Evolutionary conservation across 345 rosid genomes (phyloP).

Genomic region (Hypericum androsaemum): DNA sequence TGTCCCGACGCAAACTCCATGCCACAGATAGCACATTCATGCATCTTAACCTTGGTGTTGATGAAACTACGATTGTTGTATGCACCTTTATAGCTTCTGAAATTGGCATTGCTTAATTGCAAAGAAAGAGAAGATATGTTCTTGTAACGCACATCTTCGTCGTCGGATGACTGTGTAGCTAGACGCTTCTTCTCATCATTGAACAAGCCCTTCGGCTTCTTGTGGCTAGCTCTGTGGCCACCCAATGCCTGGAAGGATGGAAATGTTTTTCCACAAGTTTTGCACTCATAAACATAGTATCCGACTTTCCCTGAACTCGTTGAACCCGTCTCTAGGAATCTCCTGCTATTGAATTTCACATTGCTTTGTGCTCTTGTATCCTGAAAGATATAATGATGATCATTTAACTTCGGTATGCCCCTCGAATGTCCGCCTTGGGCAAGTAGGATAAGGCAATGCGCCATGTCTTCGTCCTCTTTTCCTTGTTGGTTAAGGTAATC

Average conservation of each 20-base stretch:
- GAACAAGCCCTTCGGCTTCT: constrained; percentile 46
- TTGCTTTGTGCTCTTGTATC: background rate
- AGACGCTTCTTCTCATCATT: constrained; percentile 8
- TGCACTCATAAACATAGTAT: constrained; percentile 81
- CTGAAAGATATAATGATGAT: background rate
- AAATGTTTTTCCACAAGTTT: constrained; percentile 73
- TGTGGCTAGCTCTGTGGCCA: constrained; percentile 96
- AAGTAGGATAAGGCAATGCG: constrained; percentile 81
- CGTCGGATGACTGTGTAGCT: constrained; percentile 12
- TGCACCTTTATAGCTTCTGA: constrained; percentile 9
- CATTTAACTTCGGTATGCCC: background rate
- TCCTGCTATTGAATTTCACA: constrained; percentile 48
- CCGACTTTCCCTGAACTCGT: constrained; percentile 50
- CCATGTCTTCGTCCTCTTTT: constrained; percentile 85
- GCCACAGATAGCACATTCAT: constrained; percentile 87
- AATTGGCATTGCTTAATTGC: constrained; percentile 32
- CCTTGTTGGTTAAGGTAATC: too few species aligned
- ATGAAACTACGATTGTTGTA: constrained; percentile 7
- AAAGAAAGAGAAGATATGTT: constrained; percentile 45
- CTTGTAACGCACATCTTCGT: constrained; percentile 29
- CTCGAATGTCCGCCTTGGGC: constrained; percentile 50
- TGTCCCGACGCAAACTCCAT: constrained; percentile 89
- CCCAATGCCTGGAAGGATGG: constrained; percentile 97
- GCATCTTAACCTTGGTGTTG: constrained; percentile 37
- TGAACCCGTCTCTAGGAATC: constrained; percentile 49